Base-by-base conservation (phyloP, 2,329 filamentous ascomycete species). In the Dryadomyces quercivorus region DNA sequence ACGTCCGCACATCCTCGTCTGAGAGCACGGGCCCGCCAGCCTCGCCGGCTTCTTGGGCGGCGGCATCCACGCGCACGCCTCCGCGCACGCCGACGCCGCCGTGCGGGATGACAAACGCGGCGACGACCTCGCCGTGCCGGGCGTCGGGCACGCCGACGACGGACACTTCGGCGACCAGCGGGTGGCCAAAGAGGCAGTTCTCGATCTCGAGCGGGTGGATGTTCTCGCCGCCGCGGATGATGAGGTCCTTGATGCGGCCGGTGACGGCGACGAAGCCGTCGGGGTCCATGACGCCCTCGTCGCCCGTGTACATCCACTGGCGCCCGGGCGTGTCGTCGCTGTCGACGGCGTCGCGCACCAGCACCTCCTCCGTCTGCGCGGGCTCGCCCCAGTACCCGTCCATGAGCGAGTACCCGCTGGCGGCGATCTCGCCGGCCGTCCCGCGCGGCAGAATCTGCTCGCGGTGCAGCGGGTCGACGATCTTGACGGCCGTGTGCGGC, bases 131-230 rank as follows among this genome's bases (percentile, higher is more conserved):
- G 2, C 93, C 93, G 62, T 94, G 88, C 61, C 78, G 78, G 61
- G 85, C 80, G 66, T 96, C 89, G 0, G 86, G 84, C 1, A 97
- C 71, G 0, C 91, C 93, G 0, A 94, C 87, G 1, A 95, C 88
- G 59, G 84, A 88, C 3, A 82, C 88, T 59, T 96, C 89, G 15
- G 76, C 74, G 0, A 97, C 75, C 3, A 75, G 74, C 2, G 80
- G 75, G 64, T 92, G 84, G 44, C 80, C 79, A 58, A 95, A 82
- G 6, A 97, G 75, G 60, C 83, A 92, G 65, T 94, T 91, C 67
- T 98, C 93, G 3, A 97, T 77, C 67, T 97, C 93, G 6, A 95
- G 75, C 0, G 93, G 93, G 66, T 95, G 88, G 55, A 96, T 95
- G 66, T 98, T 98, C 67, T 97, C 93, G 22, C 93, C 93, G 31